These are phyloP conservation scores for Kluyveromyces sp. DNA, from an alignment of 1,139 yeast genomes.

Conservation along the genomic window DNA sequence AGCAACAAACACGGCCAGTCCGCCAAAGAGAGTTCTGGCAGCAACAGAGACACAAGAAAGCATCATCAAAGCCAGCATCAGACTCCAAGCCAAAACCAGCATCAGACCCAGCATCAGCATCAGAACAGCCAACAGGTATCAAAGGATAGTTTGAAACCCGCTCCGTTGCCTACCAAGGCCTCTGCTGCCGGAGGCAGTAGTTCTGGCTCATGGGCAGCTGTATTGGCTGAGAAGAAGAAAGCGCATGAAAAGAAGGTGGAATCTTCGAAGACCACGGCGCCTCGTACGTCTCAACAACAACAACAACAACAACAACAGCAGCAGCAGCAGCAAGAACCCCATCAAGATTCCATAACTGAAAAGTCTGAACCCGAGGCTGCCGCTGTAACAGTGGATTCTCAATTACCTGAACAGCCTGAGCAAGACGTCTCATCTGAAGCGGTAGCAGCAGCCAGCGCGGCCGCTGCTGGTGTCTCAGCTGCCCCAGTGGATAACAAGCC, in stretches of 20 bases:
- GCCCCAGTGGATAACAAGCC: conserved; percentile 14
- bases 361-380: not conserved
- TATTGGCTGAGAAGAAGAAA: conserved; percentile 12
- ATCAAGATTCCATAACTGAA: not conserved
- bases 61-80: conserved; percentile 5
- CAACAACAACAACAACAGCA: not conserved
- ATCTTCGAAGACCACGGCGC: not conserved
- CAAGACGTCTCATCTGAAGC: conserved; percentile 6
- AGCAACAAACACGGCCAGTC: conserved; percentile 13
- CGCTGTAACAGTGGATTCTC: not conserved
- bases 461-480: not conserved
- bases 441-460: conserved; percentile 4
- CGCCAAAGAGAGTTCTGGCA: conserved; percentile 11
- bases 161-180: conserved; percentile 16
- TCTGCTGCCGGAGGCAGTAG: conserved; percentile 13
- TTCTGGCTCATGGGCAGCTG: conserved; percentile 24
- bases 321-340: not conserved
- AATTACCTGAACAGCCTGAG: not conserved
- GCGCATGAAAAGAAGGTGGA: conserved; percentile 8
- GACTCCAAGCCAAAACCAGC: conserved; percentile 7
- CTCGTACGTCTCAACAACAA: not conserved
- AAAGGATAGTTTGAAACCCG: conserved; percentile 17
- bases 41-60: conserved; percentile 4
- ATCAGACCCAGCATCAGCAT: conserved; percentile 23
- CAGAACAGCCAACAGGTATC: not conserved